phyloP scores from a whole-genome alignment of 306 rosid species.

The Citrullus amarus region DNA sequence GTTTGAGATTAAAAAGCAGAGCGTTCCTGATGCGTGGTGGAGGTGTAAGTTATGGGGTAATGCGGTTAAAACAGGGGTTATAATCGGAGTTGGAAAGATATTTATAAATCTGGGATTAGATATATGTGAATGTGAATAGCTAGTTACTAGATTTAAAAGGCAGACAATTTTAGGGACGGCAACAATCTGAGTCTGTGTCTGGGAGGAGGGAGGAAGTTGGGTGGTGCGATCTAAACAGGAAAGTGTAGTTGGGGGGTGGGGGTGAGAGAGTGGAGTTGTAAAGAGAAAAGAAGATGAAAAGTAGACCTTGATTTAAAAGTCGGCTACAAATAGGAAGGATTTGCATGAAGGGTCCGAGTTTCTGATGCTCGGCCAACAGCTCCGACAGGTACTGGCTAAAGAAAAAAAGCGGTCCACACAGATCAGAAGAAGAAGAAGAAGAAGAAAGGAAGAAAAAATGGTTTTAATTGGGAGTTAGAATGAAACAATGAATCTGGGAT shows the following conservation, averaged over 20 bases:
- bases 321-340: slow-evolving; percentile 84
- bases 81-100: not conserved
- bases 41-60: not conserved
- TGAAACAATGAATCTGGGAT: not conserved
- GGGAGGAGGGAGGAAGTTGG: not conserved
- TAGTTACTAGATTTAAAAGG: not conserved
- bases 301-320: slow-evolving; percentile 53
- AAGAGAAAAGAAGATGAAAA: not conserved
- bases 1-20: not conserved
- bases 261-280: not conserved
- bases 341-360: slow-evolving; percentile 90
- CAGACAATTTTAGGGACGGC: not conserved
- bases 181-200: not conserved
- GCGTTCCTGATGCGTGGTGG: not conserved
- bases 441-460: no score
- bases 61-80: not conserved
- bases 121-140: not conserved
- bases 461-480: no score
- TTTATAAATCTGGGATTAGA: not conserved
- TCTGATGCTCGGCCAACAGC: slow-evolving; percentile 83
- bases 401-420: not conserved
- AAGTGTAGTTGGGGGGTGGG: not conserved
- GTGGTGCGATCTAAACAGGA: not conserved
- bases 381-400: slow-evolving; percentile 77
- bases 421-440: slow-evolving; percentile 6